Conservation (phyloP, 129 eudicot species). For the Sambucus nigra region DNA sequence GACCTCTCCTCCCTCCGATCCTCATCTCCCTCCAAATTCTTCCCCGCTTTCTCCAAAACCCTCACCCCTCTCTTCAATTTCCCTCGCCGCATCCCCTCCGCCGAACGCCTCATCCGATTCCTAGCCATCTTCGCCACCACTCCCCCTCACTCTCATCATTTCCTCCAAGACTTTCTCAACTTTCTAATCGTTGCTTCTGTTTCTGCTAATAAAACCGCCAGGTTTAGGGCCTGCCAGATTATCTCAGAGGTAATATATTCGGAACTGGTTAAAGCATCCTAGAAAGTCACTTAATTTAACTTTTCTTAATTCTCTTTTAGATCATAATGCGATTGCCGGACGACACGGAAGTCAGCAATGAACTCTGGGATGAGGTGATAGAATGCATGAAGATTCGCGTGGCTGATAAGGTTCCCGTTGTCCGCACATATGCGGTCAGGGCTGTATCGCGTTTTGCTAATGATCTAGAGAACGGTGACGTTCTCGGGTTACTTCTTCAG, state of each 20-base stretch:
- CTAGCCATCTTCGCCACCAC: conserved; percentile 42
- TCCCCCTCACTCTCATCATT: conserved; percentile 25
- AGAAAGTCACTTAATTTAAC: not conserved
- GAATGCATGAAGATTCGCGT: conserved; percentile 70
- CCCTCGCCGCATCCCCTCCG: conserved; percentile 64
- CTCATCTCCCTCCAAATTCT: conserved; percentile 33
- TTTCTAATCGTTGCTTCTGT: conserved; percentile 46
- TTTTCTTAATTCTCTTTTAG: conserved; percentile 28
- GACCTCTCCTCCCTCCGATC: conserved; percentile 55
- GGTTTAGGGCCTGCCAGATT: conserved; percentile 91
- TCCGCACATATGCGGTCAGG: conserved; percentile 77
- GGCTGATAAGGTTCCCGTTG: conserved; percentile 58
- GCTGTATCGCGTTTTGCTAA: conserved; percentile 83
- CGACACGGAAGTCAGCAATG: conserved; percentile 82
- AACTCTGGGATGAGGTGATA: conserved; percentile 91
- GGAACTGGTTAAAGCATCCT: not conserved
- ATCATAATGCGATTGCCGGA: conserved; percentile 88
- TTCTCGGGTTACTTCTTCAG: conserved; percentile 71
- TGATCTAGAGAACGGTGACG: conserved; percentile 86
- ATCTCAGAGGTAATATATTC: conserved; percentile 65
- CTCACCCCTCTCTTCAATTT: conserved; percentile 60
- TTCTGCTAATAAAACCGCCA: conserved; percentile 66
- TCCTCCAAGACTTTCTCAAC: conserved; percentile 54
- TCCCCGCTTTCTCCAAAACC: conserved; percentile 50
- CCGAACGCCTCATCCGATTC: conserved; percentile 66